A percentile compares a stretch with the other conserved stretches of the same genome.
Evolutionary conservation across 331 rosid species (phyloP).

Genomic region (Spiraea crenata): DNA sequence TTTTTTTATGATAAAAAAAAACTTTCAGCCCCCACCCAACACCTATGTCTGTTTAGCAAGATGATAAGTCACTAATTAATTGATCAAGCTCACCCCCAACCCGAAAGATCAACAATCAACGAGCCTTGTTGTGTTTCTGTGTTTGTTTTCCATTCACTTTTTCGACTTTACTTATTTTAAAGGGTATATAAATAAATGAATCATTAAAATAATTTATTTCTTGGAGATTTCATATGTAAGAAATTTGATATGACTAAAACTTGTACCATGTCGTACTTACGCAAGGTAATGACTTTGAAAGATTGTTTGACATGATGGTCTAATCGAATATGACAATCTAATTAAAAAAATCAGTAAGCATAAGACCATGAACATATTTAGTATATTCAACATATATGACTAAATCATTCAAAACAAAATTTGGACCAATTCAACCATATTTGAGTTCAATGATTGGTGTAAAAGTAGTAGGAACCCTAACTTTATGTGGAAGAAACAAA

Average conservation of each 20-base stretch:
- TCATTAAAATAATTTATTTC: neutral
- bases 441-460: constrained; percentile 2
- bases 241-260: neutral
- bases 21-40: neutral
- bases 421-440: constrained; percentile 9
- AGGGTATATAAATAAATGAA: neutral
- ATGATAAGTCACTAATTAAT: neutral
- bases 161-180: neutral
- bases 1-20: neutral
- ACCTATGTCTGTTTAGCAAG: neutral
- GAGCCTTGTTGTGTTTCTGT: neutral
- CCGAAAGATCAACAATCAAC: neutral
- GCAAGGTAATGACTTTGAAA: neutral
- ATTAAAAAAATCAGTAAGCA: neutral
- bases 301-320: neutral
- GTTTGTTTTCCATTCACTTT: neutral
- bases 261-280: neutral
- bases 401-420: neutral
- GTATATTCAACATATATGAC: too few species aligned
- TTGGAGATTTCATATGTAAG: neutral
- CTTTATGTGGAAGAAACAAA: neutral
- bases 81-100: too few species aligned
- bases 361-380: neutral
- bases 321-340: neutral
- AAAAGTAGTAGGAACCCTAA: neutral